Evolutionary conservation across 2,329 filamentous ascomycete species (phyloP), one percentile per base, ranked within the genome.

Genomic region (Kalaharituber pfeilii): DNA sequence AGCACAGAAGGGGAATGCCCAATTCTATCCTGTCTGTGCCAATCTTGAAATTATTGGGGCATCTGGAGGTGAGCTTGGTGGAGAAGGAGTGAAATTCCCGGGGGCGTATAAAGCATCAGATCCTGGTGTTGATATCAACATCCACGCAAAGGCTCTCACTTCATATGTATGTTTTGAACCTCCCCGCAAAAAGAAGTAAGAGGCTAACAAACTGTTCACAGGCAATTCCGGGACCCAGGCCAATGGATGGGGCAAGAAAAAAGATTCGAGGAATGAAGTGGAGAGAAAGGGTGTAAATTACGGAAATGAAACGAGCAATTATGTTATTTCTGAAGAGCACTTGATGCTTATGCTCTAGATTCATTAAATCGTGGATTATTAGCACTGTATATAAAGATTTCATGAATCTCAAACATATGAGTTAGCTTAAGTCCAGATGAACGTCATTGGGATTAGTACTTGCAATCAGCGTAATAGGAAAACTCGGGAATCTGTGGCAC

Each of bases 1-100:
- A 11, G 42, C 42, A 25, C 42, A 20, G 24, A 47, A 47, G 13
- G 24, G 24, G 15, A 47, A 22, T 13, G 67, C 67, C 2, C 67
- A 73, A 62, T 70, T 73, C 60, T 73, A 73, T 61, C 68, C 71
- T 49, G 66, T 66, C 3, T 73, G 72, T 61, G 69, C 68, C 0
- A 71, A 73, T 65, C 57, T 74, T 52, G 67, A 67, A 56, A 67
- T 73, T 50, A 66, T 64, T 11, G 65, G 66, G 20, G 69, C 69
- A 2, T 66, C 56, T 49, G 68, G 54, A 3, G 64, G 50, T 4
- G 69, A 70, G 1, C 25, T 47, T 13, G 42, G 24, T 13, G 54
- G 60, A 0, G 68, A 69, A 2, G 59, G 69, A n/a, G 68, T 68
- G 13, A 62, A 66, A 47, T 71, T 72, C 57, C 70, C 71, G 5